Conservation (phyloP, 176 grass and related monocot species). For the Rhipidocladum racemiflorum region DNA sequence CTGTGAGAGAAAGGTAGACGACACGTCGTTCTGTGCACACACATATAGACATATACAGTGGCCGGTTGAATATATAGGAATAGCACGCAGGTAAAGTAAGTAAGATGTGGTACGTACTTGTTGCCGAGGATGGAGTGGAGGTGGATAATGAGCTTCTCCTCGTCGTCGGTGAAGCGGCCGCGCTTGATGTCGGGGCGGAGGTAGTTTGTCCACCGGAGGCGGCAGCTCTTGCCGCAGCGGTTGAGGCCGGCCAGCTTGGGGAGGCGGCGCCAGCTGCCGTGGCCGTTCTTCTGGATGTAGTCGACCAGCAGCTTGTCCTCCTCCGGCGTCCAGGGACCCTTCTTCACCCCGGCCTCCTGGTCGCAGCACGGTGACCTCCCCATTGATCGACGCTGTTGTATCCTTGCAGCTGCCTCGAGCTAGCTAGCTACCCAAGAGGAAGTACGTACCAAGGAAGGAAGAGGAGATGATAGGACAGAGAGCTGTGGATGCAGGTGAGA, state of each 20-base stretch:
- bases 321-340: constrained; percentile 75
- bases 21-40: background rate
- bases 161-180: constrained; percentile 69
- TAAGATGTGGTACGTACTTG: constrained; percentile 37
- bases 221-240: constrained; percentile 97
- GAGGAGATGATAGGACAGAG: background rate
- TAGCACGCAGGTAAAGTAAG: background rate
- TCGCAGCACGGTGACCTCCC: constrained; percentile 86
- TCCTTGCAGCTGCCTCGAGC: background rate
- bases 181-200: constrained; percentile 89
- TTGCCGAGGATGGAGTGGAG: constrained; percentile 71
- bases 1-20: background rate
- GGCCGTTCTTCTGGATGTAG: constrained; percentile 67
- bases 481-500: background rate
- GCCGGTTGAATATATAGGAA: too few species aligned
- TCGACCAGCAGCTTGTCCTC: constrained; percentile 66
- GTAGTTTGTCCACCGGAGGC: constrained; percentile 96
- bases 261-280: constrained; percentile 79
- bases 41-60: too few species aligned
- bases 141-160: constrained; percentile 78
- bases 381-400: constrained; percentile 23
- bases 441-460: background rate
- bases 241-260: constrained; percentile 83
- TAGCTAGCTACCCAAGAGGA: background rate
- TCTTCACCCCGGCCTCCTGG: constrained; percentile 69